Conservation (phyloP, 2,329 filamentous ascomycete species). For the Ceratocystis alfenasii region DNA sequence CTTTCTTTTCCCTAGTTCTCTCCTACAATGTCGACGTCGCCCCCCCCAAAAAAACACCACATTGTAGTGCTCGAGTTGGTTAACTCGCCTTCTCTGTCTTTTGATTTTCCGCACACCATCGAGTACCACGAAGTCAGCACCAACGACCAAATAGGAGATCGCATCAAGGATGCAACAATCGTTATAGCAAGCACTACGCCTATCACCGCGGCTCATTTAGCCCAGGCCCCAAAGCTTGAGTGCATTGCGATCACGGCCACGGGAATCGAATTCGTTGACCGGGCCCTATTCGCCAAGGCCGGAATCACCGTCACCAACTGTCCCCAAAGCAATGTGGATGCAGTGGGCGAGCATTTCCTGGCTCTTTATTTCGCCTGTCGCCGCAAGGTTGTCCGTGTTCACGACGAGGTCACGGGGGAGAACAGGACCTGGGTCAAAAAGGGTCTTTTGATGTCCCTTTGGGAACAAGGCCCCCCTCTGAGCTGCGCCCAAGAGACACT, state of each 20-base stretch:
- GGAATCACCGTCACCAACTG: conserved; percentile 20
- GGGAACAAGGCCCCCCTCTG: conserved; percentile 24
- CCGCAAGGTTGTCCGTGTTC: conserved; percentile 12
- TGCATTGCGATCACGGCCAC: conserved; percentile 19
- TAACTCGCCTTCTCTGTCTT: conserved; percentile 14
- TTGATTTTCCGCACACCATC: conserved; percentile 19
- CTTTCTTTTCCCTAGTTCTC: background rate
- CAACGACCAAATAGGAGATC: conserved; percentile 9
- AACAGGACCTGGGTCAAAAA: conserved; percentile 10
- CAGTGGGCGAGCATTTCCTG: conserved; percentile 19
- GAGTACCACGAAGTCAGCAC: conserved; percentile 9
- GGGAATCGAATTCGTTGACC: conserved; percentile 19
- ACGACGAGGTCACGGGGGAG: background rate
- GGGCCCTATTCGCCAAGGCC: conserved; percentile 9
- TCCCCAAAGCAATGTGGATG: conserved; percentile 19
- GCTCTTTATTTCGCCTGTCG: conserved; percentile 19
- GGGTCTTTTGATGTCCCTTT: conserved; percentile 11
- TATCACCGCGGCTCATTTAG: conserved; percentile 10
- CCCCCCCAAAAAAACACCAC: conserved; percentile 22
- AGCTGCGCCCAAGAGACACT: conserved; percentile 27
- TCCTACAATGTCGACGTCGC: background rate
- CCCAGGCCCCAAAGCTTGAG: conserved; percentile 8
- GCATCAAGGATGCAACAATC: conserved; percentile 19
- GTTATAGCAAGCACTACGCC: conserved; percentile 20
- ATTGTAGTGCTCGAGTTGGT: conserved; percentile 17